These are phyloP conservation scores for Ceratonia siliqua DNA, from an alignment of 306 rosid genomes.

Conservation along the genomic window DNA sequence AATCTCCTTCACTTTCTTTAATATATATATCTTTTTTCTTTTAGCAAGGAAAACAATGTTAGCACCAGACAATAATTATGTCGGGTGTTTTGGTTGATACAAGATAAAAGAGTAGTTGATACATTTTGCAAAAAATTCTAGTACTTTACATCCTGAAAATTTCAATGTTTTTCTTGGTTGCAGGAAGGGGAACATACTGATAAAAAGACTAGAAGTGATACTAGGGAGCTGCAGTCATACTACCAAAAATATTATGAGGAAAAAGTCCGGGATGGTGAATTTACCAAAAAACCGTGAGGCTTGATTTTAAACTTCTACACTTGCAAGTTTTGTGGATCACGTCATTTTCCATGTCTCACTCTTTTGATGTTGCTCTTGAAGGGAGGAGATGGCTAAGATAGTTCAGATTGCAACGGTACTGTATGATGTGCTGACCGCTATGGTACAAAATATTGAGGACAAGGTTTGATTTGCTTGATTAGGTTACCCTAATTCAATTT, in stretches of 20 bases:
- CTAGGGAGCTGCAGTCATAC: slow-evolving; percentile 47
- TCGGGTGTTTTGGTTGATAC: background rate
- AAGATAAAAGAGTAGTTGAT: background rate
- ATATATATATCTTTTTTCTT: background rate
- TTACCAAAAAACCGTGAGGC: slow-evolving; percentile 66
- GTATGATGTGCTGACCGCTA: slow-evolving; percentile 55
- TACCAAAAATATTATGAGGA: slow-evolving; percentile 51
- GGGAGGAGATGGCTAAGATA: slow-evolving; percentile 74
- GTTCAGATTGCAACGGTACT: slow-evolving; percentile 66
- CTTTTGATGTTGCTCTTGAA: slow-evolving; percentile 28
- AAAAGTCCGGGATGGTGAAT: slow-evolving; percentile 53
- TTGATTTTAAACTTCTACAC: slow-evolving; percentile 27
- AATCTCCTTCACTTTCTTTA: background rate
- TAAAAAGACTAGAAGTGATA: slow-evolving; percentile 34
- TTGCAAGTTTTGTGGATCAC: background rate
- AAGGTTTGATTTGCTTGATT: slow-evolving; percentile 42
- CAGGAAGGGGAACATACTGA: slow-evolving; percentile 51
- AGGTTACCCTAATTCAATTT: background rate
- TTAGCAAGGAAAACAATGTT: background rate
- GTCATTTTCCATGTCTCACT: background rate
- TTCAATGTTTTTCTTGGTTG: slow-evolving; percentile 14
- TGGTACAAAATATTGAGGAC: slow-evolving; percentile 41
- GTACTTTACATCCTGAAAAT: background rate
- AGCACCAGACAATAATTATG: background rate
- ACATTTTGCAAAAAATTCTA: background rate